Percentiles rank a stretch among this genome's conserved stretches.
Evolutionary conservation across 2,329 filamentous ascomycete genomes (phyloP).

Genomic region (Trichoderma asperellum): DNA sequence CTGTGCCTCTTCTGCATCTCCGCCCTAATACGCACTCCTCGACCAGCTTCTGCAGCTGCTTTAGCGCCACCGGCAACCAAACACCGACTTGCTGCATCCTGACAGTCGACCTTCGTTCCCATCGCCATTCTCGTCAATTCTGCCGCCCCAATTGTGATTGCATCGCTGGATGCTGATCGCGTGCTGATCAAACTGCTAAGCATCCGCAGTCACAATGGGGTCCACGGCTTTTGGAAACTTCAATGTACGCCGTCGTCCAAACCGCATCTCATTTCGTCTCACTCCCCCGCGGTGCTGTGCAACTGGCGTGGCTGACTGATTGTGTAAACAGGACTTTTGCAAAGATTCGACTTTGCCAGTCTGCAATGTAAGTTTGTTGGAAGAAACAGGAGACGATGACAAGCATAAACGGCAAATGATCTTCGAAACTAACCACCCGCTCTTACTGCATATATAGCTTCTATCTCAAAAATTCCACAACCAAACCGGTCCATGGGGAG

Average conservation of each 20-base stretch:
- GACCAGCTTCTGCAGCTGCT: slow-evolving; percentile 20
- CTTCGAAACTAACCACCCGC: neutral
- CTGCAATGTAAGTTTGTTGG: slow-evolving; percentile 71
- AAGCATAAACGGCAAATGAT: neutral
- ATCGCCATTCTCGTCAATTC: slow-evolving; percentile 15
- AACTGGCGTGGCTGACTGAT: slow-evolving; percentile 33
- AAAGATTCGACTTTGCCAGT: slow-evolving; percentile 80
- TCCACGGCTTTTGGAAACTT: slow-evolving; percentile 66
- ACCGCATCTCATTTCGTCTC: neutral
- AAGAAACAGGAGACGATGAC: neutral
- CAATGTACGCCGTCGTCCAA: slow-evolving; percentile 47
- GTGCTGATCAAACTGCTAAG: slow-evolving; percentile 12
- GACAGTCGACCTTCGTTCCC: neutral
- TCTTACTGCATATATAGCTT: slow-evolving; percentile 34
- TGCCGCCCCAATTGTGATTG: slow-evolving; percentile 21
- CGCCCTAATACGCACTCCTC: slow-evolving; percentile 7
- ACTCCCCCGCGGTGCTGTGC: slow-evolving; percentile 21
- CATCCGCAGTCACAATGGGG: slow-evolving; percentile 53
- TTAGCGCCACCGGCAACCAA: slow-evolving; percentile 22
- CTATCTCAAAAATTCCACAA: slow-evolving; percentile 59
- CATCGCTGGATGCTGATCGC: slow-evolving; percentile 16
- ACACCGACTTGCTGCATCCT: slow-evolving; percentile 19
- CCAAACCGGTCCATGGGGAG: slow-evolving; percentile 64
- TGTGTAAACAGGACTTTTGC: slow-evolving; percentile 69
- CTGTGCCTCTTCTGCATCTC: slow-evolving; percentile 15